phyloP scores from a whole-genome alignment of 164 flowering plant species.

The Stephania yunnanensis region DNA sequence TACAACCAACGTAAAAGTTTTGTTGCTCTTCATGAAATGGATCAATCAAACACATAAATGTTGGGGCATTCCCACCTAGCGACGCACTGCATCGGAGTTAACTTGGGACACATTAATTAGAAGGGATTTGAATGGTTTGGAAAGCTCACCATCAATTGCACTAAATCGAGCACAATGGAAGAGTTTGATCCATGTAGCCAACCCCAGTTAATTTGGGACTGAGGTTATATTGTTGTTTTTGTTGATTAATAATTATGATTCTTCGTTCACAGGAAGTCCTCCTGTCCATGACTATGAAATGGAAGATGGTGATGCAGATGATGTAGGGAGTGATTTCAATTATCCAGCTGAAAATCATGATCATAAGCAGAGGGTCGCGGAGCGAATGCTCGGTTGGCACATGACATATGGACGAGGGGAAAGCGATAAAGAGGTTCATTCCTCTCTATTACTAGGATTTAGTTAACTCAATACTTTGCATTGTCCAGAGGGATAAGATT shows the following conservation, averaged over 20 bases:
- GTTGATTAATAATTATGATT: neutral
- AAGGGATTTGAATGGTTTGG: too few relatives aligned
- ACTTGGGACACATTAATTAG: too few relatives aligned
- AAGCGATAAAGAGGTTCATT: conserved; percentile 57
- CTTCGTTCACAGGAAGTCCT: conserved; percentile 12
- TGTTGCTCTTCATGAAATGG: too few relatives aligned
- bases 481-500: neutral
- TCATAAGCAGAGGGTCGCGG: conserved; percentile 31
- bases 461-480: neutral
- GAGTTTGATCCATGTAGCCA: too few relatives aligned
- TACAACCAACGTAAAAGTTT: too few relatives aligned
- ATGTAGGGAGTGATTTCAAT: conserved; percentile 37
- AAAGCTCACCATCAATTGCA: too few relatives aligned
- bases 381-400: conserved; percentile 30
- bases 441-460: conserved; percentile 21
- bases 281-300: conserved; percentile 43
- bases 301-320: conserved; percentile 37
- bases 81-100: too few relatives aligned
- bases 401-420: conserved; percentile 64
- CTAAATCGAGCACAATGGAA: too few relatives aligned
- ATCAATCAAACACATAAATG: too few relatives aligned
- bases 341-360: conserved; percentile 47
- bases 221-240: too few relatives aligned
- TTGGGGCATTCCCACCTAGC: too few relatives aligned
- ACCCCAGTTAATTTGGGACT: too few relatives aligned